These are phyloP conservation scores for Calonectria ilicicola DNA, from an alignment of 2,329 filamentous ascomycete genomes.

Conservation along the genomic window DNA sequence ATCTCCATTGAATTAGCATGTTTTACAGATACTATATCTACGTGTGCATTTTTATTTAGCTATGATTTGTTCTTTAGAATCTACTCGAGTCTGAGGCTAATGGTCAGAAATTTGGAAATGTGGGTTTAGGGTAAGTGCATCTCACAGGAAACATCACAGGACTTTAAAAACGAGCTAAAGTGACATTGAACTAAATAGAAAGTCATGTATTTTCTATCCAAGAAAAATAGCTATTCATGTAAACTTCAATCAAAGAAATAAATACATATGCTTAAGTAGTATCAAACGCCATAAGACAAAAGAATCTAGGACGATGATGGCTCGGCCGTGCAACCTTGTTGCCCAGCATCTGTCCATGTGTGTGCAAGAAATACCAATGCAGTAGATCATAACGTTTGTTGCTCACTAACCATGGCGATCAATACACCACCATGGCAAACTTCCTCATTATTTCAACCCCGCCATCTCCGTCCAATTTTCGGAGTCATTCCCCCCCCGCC, in stretches of 20 bases:
- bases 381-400: background rate
- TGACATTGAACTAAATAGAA: background rate
- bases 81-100: background rate
- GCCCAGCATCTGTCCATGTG: background rate
- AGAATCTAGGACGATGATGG: background rate
- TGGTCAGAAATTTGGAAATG: background rate
- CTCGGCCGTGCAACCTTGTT: background rate
- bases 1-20: background rate
- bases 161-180: background rate
- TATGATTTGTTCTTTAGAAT: background rate
- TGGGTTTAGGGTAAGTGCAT: background rate
- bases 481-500: background rate
- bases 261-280: background rate
- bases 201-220: slow-evolving; percentile 9
- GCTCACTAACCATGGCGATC: slow-evolving; percentile 4
- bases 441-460: slow-evolving; percentile 14
- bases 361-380: background rate
- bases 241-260: background rate
- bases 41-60: background rate
- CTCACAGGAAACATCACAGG: background rate
- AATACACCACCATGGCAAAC: background rate
- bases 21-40: background rate
- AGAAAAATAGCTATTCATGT: background rate
- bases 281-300: slow-evolving; percentile 15
- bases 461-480: background rate